These are phyloP conservation scores for Alternaria metachromatica DNA, from an alignment of 2,329 filamentous ascomycete species.

Conservation along the genomic window DNA sequence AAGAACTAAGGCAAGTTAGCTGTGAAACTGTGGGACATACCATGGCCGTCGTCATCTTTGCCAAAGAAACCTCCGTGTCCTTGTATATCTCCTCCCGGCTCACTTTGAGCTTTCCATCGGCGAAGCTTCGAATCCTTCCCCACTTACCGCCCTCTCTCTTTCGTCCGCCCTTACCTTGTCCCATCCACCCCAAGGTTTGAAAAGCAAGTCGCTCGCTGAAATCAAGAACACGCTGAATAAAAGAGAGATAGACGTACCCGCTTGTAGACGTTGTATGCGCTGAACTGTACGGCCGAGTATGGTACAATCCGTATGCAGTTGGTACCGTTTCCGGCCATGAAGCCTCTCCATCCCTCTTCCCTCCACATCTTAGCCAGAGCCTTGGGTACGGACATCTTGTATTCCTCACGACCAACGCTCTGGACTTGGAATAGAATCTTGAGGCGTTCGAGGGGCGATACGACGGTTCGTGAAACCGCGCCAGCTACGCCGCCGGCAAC, in stretches of 20 bases:
- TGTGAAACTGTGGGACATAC: background rate
- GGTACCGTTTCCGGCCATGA: conserved; percentile 97
- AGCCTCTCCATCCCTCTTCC: conserved; percentile 95
- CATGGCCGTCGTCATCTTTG: background rate
- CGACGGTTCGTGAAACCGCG: conserved; percentile 95
- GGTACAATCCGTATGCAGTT: conserved; percentile 98
- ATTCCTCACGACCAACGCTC: conserved; percentile 86
- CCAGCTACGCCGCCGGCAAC: conserved; percentile 93
- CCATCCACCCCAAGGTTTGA: background rate
- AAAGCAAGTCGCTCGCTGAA: conserved; percentile 1
- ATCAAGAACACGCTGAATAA: background rate
- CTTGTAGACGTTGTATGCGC: conserved; percentile 97
- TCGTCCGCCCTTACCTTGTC: background rate
- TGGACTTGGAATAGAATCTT: conserved; percentile 99
- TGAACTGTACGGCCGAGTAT: conserved; percentile 97
- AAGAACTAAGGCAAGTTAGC: conserved; percentile 66
- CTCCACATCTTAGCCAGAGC: conserved; percentile 93
- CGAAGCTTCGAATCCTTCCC: background rate
- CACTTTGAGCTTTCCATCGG: background rate
- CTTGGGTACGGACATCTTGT: conserved; percentile 89
- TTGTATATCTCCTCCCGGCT: background rate
- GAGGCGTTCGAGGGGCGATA: conserved; percentile 91
- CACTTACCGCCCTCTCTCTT: background rate
- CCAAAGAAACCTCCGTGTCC: background rate
- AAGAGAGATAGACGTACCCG: conserved; percentile 63